Base-by-base conservation (phyloP, 164 flowering plant genomes). In the Euptelea pleiosperma region DNA sequence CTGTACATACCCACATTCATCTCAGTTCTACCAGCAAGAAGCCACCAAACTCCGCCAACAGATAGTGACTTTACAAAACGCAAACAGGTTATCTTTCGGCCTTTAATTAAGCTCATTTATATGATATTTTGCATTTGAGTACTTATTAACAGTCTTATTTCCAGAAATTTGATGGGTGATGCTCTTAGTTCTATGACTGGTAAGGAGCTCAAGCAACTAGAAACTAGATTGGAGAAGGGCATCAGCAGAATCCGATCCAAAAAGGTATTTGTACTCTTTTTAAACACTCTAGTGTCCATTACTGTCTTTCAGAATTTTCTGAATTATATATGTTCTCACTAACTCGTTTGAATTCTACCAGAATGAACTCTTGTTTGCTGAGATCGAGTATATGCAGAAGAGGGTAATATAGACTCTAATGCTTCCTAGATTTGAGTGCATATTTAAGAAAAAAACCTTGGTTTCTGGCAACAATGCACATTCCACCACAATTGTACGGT, bases 301-400 rank as follows among this genome's bases (percentile, higher is more conserved):
- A 10, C 29, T 22, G 4, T 6, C 2, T 3, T 34, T n/a, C n/a
- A 6, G 14, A 15, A 48, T 0, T 48, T 24, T 47, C 6, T n/a
- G 15, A 8, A 1, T 28, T 8, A 7, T 19, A 43, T 29, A 5
- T 34, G 8, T 59, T 41, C 52, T 50, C 46, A 19, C 55, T 68
- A 41, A 56, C 62, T 35, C 36, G n/a, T 49, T 63, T 29, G 16
- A 47, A 39, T 40, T 49, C 36, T 37, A 2, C 45, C 85, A 91
- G 97, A 91, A 91, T 70, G 98, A 91, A 71, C 67, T 82, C 61
- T 55, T 91, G 63, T 84, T 82, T 61, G 83, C 85, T 28, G 98
- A 91, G 57, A 82, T 89, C 50, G 89, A 91, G 71, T 83, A 77
- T 64, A 86, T 91, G 96, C 98, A 86, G 66, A 89, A 85, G 62